phyloP scores from a whole-genome alignment of 2,329 filamentous ascomycete genomes.

The Penicillium sp. region DNA sequence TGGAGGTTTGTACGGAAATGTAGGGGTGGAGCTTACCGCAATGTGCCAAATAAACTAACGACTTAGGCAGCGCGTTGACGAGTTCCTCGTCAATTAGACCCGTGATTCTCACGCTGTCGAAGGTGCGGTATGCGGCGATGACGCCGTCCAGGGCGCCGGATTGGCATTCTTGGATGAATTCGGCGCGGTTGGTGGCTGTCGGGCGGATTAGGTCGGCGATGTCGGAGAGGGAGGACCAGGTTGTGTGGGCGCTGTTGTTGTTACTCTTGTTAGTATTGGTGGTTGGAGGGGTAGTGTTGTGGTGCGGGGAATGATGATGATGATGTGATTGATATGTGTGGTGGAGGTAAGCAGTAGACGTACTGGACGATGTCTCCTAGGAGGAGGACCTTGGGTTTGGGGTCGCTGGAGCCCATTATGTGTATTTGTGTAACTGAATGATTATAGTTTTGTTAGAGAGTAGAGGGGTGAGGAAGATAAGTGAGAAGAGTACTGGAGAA shows the following conservation, averaged over 20 bases:
- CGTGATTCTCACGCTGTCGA: conserved; percentile 55
- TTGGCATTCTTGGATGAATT: conserved; percentile 62
- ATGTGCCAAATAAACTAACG: conserved; percentile 32
- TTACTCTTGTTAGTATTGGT: too few relatives aligned
- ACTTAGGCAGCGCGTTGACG: conserved; percentile 42
- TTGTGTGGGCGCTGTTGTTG: too few relatives aligned
- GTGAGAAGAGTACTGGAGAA: neutral
- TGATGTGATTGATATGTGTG: too few relatives aligned
- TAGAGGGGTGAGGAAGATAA: too few relatives aligned
- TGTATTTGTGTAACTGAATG: too few relatives aligned
- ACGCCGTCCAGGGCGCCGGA: conserved; percentile 59
- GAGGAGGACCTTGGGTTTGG: conserved; percentile 53
- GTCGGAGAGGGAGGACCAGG: too few relatives aligned
- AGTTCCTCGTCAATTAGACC: conserved; percentile 64
- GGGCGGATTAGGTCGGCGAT: too few relatives aligned
- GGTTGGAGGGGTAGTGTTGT: too few relatives aligned
- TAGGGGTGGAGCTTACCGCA: conserved; percentile 35
- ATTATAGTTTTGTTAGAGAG: too few relatives aligned
- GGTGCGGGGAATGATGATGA: too few relatives aligned
- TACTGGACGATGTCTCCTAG: conserved; percentile 58
- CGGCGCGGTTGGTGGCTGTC: conserved; percentile 52
- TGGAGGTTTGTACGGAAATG: too few relatives aligned
- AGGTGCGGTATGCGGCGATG: conserved; percentile 61
- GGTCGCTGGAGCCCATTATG: conserved; percentile 18
- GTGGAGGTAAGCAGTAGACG: too few relatives aligned